A percentile compares a stretch with the other conserved stretches of the same genome.
Conservation (phyloP, 768 basidiomycete species). For the Mycena latifolia region DNA sequence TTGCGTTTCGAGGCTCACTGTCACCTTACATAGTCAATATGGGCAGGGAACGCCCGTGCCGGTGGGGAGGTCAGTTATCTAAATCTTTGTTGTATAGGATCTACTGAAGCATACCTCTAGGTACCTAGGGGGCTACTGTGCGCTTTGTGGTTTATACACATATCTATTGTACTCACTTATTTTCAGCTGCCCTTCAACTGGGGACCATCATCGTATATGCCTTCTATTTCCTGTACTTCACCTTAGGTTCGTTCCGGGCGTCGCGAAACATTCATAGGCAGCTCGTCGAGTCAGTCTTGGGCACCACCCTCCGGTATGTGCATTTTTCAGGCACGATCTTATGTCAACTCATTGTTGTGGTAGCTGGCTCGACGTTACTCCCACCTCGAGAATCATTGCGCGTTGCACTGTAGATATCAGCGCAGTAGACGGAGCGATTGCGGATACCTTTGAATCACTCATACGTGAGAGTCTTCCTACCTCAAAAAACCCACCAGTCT, state of each 20-base stretch:
- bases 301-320: slow-evolving; percentile 64
- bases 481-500: slow-evolving; percentile 47
- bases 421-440: slow-evolving; percentile 61
- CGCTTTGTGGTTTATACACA: neutral
- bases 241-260: slow-evolving; percentile 65
- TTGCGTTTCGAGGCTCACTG: too few relatives aligned
- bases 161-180: neutral
- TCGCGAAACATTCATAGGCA: slow-evolving; percentile 65
- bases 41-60: slow-evolving; percentile 49
- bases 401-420: slow-evolving; percentile 78
- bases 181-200: slow-evolving; percentile 48
- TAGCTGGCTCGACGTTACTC: slow-evolving; percentile 65
- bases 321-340: slow-evolving; percentile 11
- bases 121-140: slow-evolving; percentile 27
- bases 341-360: neutral
- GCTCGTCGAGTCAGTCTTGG: slow-evolving; percentile 65
- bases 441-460: slow-evolving; percentile 39
- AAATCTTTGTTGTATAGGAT: slow-evolving; percentile 6
- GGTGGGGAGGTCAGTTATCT: slow-evolving; percentile 50
- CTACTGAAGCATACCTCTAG: neutral
- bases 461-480: slow-evolving; percentile 43
- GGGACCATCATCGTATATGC: slow-evolving; percentile 47
- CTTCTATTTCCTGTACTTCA: slow-evolving; percentile 52
- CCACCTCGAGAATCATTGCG: slow-evolving; percentile 67
- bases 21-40: slow-evolving; percentile 49